A percentile compares a stretch with the other conserved stretches of the same genome.
Evolutionary conservation across 495 filamentous ascomycete species (phyloP).

Genomic region (Hyaloscypha bicolor): DNA sequence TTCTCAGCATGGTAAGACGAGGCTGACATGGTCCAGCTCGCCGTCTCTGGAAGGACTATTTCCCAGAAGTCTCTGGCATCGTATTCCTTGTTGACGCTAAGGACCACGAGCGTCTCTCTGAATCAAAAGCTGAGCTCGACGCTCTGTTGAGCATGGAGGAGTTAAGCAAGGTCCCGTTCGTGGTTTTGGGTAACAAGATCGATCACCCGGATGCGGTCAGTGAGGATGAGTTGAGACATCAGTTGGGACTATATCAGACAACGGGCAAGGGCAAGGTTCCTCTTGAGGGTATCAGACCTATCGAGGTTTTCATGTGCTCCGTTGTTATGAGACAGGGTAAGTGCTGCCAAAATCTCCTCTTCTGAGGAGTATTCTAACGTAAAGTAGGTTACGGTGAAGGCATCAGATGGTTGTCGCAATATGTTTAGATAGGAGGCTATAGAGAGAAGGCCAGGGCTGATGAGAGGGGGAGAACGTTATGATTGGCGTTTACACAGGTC

Average conservation of each 20-base stretch:
- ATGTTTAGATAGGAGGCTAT: constrained; percentile 54
- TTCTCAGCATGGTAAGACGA: too few relatives aligned
- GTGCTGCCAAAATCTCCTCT: constrained; percentile 29
- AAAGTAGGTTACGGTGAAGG: constrained; percentile 69
- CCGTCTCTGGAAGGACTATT: constrained; percentile 97
- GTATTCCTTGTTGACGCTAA: constrained; percentile 98
- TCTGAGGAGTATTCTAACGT: constrained; percentile 9
- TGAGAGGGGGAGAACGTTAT: constrained; percentile 18
- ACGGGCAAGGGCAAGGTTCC: constrained; percentile 98
- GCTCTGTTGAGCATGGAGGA: constrained; percentile 94
- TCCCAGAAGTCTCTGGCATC: constrained; percentile 97
- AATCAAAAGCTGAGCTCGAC: constrained; percentile 96
- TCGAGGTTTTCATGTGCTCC: constrained; percentile 99
- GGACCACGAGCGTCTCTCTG: constrained; percentile 89
- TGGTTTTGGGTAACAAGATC: constrained; percentile 98
- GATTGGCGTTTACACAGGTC: constrained; percentile 35
- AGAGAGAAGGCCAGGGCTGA: not conserved
- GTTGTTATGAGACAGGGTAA: constrained; percentile 95
- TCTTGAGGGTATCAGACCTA: constrained; percentile 89
- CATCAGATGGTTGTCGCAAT: constrained; percentile 79
- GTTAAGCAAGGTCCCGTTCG: constrained; percentile 88
- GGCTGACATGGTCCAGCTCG: constrained; percentile 62
- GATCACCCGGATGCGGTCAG: constrained; percentile 93
- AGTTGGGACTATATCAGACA: constrained; percentile 91
- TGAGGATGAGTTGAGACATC: constrained; percentile 90